Evolutionary conservation across 192 early-diverging fungal species (phyloP).

Genomic region (Umbelopsis ramanniana): DNA sequence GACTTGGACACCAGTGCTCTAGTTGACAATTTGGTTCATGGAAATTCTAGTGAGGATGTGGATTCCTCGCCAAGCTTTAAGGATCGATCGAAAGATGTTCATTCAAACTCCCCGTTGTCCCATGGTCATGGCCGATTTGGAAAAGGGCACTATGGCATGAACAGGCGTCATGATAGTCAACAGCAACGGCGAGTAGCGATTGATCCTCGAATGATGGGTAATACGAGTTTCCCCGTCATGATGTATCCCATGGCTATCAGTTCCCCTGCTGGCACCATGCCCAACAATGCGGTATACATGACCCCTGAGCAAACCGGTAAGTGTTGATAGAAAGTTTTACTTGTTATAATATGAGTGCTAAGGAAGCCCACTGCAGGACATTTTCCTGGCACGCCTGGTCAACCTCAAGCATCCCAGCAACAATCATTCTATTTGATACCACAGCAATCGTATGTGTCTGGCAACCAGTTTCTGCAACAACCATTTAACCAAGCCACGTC

Average conservation of each 20-base stretch:
- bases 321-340: background rate
- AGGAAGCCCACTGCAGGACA: background rate
- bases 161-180: background rate
- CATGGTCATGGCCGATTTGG: slow-evolving; percentile 10
- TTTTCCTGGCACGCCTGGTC: slow-evolving; percentile 8
- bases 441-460: slow-evolving; percentile 11
- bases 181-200: slow-evolving; percentile 9
- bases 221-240: slow-evolving; percentile 7
- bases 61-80: slow-evolving; percentile 11
- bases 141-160: slow-evolving; percentile 13
- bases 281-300: slow-evolving; percentile 5
- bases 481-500: background rate
- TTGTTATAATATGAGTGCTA: background rate
- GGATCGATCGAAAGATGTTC: background rate
- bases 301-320: slow-evolving; percentile 8
- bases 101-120: background rate
- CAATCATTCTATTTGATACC: slow-evolving; percentile 21
- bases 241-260: slow-evolving; percentile 20
- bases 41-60: background rate
- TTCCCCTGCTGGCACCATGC: background rate
- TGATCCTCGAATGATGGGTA: slow-evolving; percentile 15
- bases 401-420: slow-evolving; percentile 11
- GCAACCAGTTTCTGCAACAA: slow-evolving; percentile 16
- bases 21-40: slow-evolving; percentile 17
- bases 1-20: slow-evolving; percentile 10